Conservation (phyloP, 2,329 filamentous ascomycete species). For the Gliomastix tumulicola region DNA sequence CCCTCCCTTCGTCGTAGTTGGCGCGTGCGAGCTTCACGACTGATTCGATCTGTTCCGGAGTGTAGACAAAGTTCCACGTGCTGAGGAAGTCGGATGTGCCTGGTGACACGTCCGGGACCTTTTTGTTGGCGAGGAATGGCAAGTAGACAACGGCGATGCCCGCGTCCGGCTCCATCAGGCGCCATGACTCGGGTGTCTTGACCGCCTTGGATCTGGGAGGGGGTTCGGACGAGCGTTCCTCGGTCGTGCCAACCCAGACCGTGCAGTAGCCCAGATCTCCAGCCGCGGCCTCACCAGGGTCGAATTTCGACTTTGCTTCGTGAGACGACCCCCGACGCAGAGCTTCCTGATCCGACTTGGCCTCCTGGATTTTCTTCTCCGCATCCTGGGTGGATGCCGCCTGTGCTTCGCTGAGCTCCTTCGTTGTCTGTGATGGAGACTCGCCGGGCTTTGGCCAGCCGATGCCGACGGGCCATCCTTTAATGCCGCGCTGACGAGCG, state of each 20-base stretch:
- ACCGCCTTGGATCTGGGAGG: slow-evolving; percentile 46
- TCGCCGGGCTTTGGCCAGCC: slow-evolving; percentile 74
- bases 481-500: slow-evolving; percentile 79
- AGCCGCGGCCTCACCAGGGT: slow-evolving; percentile 33
- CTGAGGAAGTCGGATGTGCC: slow-evolving; percentile 77
- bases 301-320: slow-evolving; percentile 23
- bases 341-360: slow-evolving; percentile 38
- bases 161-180: slow-evolving; percentile 64
- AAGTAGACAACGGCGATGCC: slow-evolving; percentile 89
- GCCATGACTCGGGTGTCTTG: slow-evolving; percentile 59
- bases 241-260: slow-evolving; percentile 83
- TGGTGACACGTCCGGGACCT: slow-evolving; percentile 76
- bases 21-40: slow-evolving; percentile 76
- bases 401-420: slow-evolving; percentile 61
- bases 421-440: slow-evolving; percentile 49
- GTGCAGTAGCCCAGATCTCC: slow-evolving; percentile 84
- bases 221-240: slow-evolving; percentile 58
- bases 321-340: slow-evolving; percentile 14
- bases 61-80: slow-evolving; percentile 98
- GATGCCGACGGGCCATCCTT: slow-evolving; percentile 91
- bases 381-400: slow-evolving; percentile 53
- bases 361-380: slow-evolving; percentile 55
- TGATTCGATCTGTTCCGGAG: slow-evolving; percentile 78
- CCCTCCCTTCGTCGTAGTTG: slow-evolving; percentile 79
- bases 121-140: slow-evolving; percentile 77